Percentiles rank a stretch among this genome's conserved stretches.
phyloP scores from a whole-genome alignment of 805 yeast species.

The Peterozyma xylosa region DNA sequence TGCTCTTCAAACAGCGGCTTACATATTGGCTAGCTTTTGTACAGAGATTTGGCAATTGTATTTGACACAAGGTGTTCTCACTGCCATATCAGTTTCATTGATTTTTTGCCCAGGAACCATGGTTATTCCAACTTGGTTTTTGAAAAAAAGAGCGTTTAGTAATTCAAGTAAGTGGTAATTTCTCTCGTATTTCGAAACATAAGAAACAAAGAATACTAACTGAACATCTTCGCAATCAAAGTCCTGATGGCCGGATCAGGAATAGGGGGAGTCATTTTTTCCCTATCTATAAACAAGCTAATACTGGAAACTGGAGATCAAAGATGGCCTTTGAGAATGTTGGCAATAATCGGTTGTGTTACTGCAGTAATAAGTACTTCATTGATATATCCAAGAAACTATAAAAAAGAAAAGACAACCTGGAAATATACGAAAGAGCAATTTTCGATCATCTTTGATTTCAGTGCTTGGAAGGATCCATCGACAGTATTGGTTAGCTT shows the following conservation, averaged over 20 bases:
- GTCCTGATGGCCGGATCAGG: constrained; percentile 44
- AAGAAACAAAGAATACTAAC: too few relatives aligned
- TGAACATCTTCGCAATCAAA: constrained; percentile 36
- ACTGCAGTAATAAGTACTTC: constrained; percentile 11
- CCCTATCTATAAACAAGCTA: constrained; percentile 33
- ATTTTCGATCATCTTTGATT: constrained; percentile 20
- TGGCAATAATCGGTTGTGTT: constrained; percentile 29
- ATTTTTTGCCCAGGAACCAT: constrained; percentile 25
- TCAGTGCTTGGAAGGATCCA: not conserved
- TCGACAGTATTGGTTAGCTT: constrained; percentile 13
- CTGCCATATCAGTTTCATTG: constrained; percentile 34
- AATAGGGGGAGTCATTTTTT: constrained; percentile 41
- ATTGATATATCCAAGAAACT: constrained; percentile 15
- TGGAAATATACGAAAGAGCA: constrained; percentile 16
- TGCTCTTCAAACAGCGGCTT: constrained; percentile 29
- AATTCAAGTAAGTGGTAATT: too few relatives aligned
- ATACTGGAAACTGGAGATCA: constrained; percentile 33
- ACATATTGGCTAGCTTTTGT: constrained; percentile 37
- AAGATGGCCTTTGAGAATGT: constrained; percentile 37
- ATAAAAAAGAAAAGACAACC: constrained; percentile 13
- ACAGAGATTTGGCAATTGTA: constrained; percentile 34
- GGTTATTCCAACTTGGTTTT: constrained; percentile 45
- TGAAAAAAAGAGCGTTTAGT: constrained; percentile 19
- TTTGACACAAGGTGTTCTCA: constrained; percentile 40
- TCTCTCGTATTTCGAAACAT: too few relatives aligned